These are phyloP conservation scores for Mycena amicta DNA, from an alignment of 768 basidiomycete genomes.

Conservation along the genomic window DNA sequence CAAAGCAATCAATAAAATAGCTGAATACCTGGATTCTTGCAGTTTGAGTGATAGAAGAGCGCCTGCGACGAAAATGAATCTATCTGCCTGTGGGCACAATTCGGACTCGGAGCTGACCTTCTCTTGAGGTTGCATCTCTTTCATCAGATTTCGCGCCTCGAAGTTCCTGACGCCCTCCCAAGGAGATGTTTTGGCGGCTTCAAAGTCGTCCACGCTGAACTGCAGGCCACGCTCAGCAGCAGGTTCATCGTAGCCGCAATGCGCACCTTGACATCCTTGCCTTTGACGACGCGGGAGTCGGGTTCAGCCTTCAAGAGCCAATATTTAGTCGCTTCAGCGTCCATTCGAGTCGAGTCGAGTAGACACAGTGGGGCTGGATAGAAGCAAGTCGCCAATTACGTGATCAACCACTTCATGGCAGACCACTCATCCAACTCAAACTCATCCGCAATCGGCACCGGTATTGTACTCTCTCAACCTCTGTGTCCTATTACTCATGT, in stretches of 20 bases:
- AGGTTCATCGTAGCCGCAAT: neutral
- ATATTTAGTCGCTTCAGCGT: slow-evolving; percentile 27
- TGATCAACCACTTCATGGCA: neutral
- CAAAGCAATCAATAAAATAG: slow-evolving; percentile 13
- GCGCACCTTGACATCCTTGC: slow-evolving; percentile 79
- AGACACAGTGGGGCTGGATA: neutral
- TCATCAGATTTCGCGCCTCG: slow-evolving; percentile 83
- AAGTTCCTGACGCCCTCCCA: slow-evolving; percentile 91
- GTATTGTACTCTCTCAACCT: slow-evolving; percentile 3
- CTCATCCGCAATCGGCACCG: slow-evolving; percentile 44
- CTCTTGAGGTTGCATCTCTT: slow-evolving; percentile 75
- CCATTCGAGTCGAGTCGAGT: neutral
- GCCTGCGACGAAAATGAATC: slow-evolving; percentile 45
- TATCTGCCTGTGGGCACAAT: too few relatives aligned
- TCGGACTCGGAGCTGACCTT: slow-evolving; percentile 59
- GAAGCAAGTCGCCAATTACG: neutral
- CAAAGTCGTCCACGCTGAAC: slow-evolving; percentile 90
- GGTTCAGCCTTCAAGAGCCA: slow-evolving; percentile 92
- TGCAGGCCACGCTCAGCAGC: slow-evolving; percentile 28
- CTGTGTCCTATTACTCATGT: neutral
- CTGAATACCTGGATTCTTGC: slow-evolving; percentile 69
- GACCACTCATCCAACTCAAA: slow-evolving; percentile 43
- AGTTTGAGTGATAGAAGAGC: slow-evolving; percentile 87
- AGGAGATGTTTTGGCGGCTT: slow-evolving; percentile 64
- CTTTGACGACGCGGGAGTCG: slow-evolving; percentile 80